Evolutionary conservation across 345 rosid genomes (phyloP).

Genomic region (Rhizophora apiculata): DNA sequence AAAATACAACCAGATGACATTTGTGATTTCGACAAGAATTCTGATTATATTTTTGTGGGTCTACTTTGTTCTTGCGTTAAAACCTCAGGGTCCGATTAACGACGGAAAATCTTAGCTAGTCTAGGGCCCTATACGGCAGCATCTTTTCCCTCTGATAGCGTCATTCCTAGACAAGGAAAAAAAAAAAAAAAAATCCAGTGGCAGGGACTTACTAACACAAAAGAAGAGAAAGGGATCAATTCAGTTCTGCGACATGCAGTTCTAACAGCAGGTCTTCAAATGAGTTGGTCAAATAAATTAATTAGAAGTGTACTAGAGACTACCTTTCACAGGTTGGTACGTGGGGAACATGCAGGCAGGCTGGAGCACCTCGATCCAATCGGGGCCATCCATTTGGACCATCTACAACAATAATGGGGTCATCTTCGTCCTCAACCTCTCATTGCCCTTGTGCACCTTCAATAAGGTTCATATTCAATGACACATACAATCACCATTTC

Average conservation of each 20-base stretch:
- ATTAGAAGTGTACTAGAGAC: constrained; percentile 16
- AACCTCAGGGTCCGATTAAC: too few relatives aligned
- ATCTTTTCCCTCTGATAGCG: constrained; percentile 19
- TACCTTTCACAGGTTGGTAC: constrained; percentile 30
- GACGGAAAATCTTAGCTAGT: constrained; percentile 14
- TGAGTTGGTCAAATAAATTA: constrained; percentile 26
- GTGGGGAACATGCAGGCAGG: constrained; percentile 13
- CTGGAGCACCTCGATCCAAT: constrained; percentile 17
- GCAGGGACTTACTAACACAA: constrained; percentile 20
- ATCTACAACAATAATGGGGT: constrained; percentile 5
- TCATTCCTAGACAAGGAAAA: constrained; percentile 19
- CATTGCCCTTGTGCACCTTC: constrained; percentile 7
- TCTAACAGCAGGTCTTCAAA: constrained; percentile 13
- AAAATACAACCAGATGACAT: too few relatives aligned
- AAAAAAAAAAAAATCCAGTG: constrained; percentile 15
- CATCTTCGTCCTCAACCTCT: constrained; percentile 17
- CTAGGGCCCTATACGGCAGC: constrained; percentile 26
- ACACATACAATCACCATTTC: background rate
- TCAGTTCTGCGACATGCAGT: constrained; percentile 22
- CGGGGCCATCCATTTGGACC: constrained; percentile 21
- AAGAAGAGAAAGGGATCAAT: constrained; percentile 1
- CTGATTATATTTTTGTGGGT: too few relatives aligned
- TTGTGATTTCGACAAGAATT: too few relatives aligned
- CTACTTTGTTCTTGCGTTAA: too few relatives aligned
- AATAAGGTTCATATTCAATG: constrained; percentile 3